Evolutionary conservation across 176 grass and related monocot genomes (phyloP).

Genomic region (Triticum dicoccoides): DNA sequence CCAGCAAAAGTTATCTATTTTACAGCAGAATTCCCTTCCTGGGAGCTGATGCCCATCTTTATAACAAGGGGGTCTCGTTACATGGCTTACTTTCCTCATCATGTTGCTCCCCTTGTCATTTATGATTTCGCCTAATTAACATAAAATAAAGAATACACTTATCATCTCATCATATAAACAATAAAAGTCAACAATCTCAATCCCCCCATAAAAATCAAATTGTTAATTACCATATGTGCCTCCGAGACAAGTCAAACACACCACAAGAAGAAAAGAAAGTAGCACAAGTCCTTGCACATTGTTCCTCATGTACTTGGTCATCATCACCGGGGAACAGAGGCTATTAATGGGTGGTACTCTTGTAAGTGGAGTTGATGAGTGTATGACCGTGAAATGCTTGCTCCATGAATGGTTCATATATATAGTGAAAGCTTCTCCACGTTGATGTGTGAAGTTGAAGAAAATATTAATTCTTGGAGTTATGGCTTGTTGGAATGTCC

Average conservation of each 20-base stretch:
- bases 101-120: not conserved
- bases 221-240: not conserved
- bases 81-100: not conserved
- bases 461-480: not conserved
- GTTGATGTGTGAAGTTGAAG: no score
- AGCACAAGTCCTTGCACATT: not conserved
- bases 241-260: not conserved
- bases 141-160: not conserved
- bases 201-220: no score
- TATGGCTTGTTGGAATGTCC: not conserved
- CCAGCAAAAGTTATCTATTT: not conserved
- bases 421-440: not conserved
- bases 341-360: not conserved
- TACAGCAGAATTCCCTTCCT: not conserved
- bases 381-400: not conserved
- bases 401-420: not conserved
- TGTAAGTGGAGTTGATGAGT: not conserved
- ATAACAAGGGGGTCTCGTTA: not conserved
- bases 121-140: not conserved
- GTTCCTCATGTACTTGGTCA: not conserved
- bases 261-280: not conserved
- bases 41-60: not conserved
- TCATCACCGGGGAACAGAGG: not conserved
- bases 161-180: not conserved
- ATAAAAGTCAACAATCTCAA: not conserved